Evolutionary conservation across 2,329 filamentous ascomycete species (phyloP), one percentile per base, ranked within the genome.

Genomic region (Verticillium dahliae): DNA sequence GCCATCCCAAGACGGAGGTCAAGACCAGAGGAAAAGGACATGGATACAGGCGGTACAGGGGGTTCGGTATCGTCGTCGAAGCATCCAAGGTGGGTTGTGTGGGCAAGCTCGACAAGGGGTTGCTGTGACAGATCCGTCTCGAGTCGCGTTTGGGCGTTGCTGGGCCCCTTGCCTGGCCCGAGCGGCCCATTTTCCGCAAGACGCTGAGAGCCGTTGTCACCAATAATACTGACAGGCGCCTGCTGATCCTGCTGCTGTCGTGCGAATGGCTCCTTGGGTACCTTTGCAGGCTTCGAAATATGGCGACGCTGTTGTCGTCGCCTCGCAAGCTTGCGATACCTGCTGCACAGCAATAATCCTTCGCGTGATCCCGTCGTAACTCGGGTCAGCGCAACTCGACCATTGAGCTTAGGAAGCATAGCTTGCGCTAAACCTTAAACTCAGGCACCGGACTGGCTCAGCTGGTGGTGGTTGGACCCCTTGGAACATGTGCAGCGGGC

Each of bases 101-200:
- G 45, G 45, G 45, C 45, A 52, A 52, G 45, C 45, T 52, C n/a
- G 11, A 52, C 45, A 52, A 18, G 45, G 45, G 45, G 45, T 52
- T 52, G 45, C 18, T 52, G 45, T 80, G 76, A 77, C 79, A 81
- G 75, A 76, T 69, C 64, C 73, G 80, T 82, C 79, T 82, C 78
- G 78, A 70, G 69, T 78, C 64, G 75, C 74, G 79, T 81, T 81
- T 80, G 71, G 72, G 69, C 68, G 69, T 55, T 65, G 64, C 63
- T 69, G 38, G 18, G 45, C 57, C 57, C 38, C 57, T 33, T 39
- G 39, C 18, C 57, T 57, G 55, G 55, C 33, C 45, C 45, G 45
- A 52, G 55, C 33, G 55, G 33, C 22, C 34, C 38, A 39, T 22
- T 10, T 22, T 52, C 18, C 45, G 18, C 45, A 27, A 27, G 45